Evolutionary conservation across 106 monocot species (phyloP), one percentile per base, ranked within the genome.

Genomic region (Apostasia ramifera): DNA sequence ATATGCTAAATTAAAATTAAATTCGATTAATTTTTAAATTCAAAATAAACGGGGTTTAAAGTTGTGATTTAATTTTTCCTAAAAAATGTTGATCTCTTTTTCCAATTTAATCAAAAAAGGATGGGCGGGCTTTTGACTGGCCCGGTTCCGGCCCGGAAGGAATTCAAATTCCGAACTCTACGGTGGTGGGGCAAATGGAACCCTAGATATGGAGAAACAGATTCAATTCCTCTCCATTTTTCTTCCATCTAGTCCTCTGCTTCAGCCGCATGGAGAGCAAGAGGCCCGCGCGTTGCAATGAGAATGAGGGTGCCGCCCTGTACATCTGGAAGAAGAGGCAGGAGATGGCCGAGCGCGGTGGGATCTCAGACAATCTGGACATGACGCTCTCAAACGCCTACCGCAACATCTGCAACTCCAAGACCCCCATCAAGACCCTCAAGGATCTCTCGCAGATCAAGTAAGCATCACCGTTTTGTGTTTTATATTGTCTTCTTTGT

Each of bases 401-500:
- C 62, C 80, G 86, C 9, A 92, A 74, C 73, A 84, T 97, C 59
- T 85, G 89, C 70, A 61, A 8, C 70, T 67, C 78, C 68, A 87
- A 92, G 68, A 79, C 62, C 50, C 97, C 88, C 10, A 87, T 97
- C 68, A 82, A 54, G 41, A 81, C 89, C 67, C 66, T 89, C 53
- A 87, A 97, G 45, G 97, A 97, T 40, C 80, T 97, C 37, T 92
- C 86, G 13, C 67, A 83, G 62, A 89, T 90, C 79, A 92, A 85
- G 97, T 97, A 66, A 75, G 55, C 14, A 2, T 44, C 26, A 26
- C 26, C 26, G 26, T 26, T 56, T 48, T 12, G 8, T 40, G 39
- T 46, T 41, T 68, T 44, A 40, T 63, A 44, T 53, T 6, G 0
- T 37, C 45, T 56, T 71, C n/a, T 15, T 40, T 60, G 8, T 6